Evolutionary conservation across 306 rosid species (phyloP).

Genomic region (Astragalus membranaceus): DNA sequence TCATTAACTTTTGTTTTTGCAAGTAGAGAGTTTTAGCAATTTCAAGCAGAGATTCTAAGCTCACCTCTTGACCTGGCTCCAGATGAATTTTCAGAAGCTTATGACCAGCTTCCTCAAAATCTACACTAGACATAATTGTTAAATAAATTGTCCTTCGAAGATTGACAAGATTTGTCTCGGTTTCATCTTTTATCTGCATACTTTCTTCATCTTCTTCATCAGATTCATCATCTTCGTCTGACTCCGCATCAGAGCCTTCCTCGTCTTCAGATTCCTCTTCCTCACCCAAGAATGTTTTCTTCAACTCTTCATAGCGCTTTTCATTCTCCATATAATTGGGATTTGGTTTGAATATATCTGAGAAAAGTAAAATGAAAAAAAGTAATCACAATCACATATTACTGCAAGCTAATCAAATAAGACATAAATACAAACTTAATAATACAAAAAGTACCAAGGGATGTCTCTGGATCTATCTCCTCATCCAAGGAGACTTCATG

Average conservation of each 20-base stretch:
- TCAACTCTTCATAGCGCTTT: slow-evolving; percentile 75
- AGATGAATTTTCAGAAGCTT: slow-evolving; percentile 90
- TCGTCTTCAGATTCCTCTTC: slow-evolving; percentile 86
- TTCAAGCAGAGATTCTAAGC: slow-evolving; percentile 10
- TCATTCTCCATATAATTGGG: slow-evolving; percentile 71
- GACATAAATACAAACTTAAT: not conserved
- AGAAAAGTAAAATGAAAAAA: not conserved
- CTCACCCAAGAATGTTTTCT: slow-evolving; percentile 81
- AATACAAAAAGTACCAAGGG: slow-evolving; percentile 28
- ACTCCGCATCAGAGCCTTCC: slow-evolving; percentile 59
- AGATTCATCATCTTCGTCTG: slow-evolving; percentile 54
- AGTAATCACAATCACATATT: not conserved
- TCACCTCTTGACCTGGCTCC: slow-evolving; percentile 97
- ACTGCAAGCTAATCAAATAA: not conserved
- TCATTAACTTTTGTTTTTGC: not conserved
- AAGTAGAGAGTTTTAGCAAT: not conserved
- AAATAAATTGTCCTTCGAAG: slow-evolving; percentile 86
- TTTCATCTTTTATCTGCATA: slow-evolving; percentile 82
- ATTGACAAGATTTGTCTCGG: slow-evolving; percentile 88
- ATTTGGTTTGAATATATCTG: slow-evolving; percentile 81
- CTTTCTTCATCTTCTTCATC: slow-evolving; percentile 68
- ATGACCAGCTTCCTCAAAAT: slow-evolving; percentile 98
- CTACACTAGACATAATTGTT: slow-evolving; percentile 93
- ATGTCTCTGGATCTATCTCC: slow-evolving; percentile 33
- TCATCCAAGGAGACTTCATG: slow-evolving; percentile 44